A percentile compares a stretch with the other conserved stretches of the same genome.
Evolutionary conservation across 163 green algal genomes (phyloP).

Genomic region (Trebouxia gelatinosa): DNA sequence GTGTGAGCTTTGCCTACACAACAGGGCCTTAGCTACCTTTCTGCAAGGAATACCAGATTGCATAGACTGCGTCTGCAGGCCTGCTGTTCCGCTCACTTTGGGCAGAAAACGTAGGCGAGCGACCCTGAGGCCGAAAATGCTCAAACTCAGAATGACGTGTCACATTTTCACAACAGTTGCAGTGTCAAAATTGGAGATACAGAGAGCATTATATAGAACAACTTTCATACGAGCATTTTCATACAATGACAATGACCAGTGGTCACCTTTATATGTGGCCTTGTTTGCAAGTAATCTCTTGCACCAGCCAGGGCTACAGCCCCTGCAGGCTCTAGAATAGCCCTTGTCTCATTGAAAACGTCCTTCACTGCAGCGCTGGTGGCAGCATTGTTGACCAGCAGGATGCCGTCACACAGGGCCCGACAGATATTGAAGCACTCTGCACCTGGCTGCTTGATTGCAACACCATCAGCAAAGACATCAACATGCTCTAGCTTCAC

Average conservation of each 20-base stretch:
- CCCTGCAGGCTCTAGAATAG: conserved; percentile 94
- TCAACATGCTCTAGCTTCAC: too few species aligned
- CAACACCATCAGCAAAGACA: conserved; percentile 90
- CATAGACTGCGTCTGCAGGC: neutral
- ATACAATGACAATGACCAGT: too few species aligned
- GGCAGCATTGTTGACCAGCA: conserved; percentile 86
- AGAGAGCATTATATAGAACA: too few species aligned
- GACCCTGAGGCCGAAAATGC: conserved; percentile 7
- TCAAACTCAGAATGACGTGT: too few species aligned
- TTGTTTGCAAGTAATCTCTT: conserved; percentile 86
- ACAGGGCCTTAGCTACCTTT: neutral
- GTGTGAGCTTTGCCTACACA: neutral
- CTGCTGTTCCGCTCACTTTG: neutral
- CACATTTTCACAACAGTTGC: too few species aligned
- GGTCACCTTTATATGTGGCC: too few species aligned
- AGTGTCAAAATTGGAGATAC: too few species aligned
- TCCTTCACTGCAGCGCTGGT: conserved; percentile 89
- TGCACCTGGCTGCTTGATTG: conserved; percentile 82
- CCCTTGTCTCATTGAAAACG: conserved; percentile 88
- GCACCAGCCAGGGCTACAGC: conserved; percentile 89
- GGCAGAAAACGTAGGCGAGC: conserved; percentile 3
- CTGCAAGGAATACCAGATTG: neutral
- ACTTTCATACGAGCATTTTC: too few species aligned
- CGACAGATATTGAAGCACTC: conserved; percentile 92
- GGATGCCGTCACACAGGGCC: conserved; percentile 85